Base-by-base conservation (phyloP, 1,139 yeast species). In the Taphrina deformans region DNA sequence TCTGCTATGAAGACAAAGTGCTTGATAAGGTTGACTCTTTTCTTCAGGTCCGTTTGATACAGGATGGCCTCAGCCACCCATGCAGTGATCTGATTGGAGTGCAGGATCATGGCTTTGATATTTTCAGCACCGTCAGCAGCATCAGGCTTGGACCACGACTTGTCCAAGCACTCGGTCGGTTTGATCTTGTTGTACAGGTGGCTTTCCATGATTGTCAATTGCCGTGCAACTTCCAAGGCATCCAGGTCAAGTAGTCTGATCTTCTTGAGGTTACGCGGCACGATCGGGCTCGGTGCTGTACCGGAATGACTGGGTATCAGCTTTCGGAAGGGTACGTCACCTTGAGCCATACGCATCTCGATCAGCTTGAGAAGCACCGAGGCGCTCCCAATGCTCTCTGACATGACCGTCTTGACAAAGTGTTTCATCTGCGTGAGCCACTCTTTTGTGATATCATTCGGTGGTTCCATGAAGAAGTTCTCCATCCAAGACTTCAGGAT, bases 51-150 rank as follows among this genome's bases (percentile, higher is more conserved):
- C 9, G 79, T 76, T 62, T 79, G 80, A 62, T 84, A 79, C 67
- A 93, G 82, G 69, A 93, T 87, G 81, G 86, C 84, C 70, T 84
- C 87, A 0, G 95, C 86, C 12, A 90, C 92, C 79, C 87, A 91
- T 73, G 88, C 89, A 0, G 98, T 90, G 68, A 92, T 76, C 68
- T 85, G 86, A 55, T 51, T 51, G 16, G 62, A 52, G 21, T 31
- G 31, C 29, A 56, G 58, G 9, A 71, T 70, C 70, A 71, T 70
- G 23, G 71, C 70, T 45, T 71, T 69, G 52, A 71, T 71, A 46
- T 70, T 68, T 26, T 62, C 67, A 14, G 72, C 72, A 41, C 66
- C 84, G n/a, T 69, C 71, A 55, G 85, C 76, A 14, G 90, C 86
- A 46, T 87, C 84, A 72, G 83, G 86, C 68, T 83, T 82, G 24